Conservation (phyloP, 2,329 filamentous ascomycete genomes). For the Dothidotthia symphoricarpi region DNA sequence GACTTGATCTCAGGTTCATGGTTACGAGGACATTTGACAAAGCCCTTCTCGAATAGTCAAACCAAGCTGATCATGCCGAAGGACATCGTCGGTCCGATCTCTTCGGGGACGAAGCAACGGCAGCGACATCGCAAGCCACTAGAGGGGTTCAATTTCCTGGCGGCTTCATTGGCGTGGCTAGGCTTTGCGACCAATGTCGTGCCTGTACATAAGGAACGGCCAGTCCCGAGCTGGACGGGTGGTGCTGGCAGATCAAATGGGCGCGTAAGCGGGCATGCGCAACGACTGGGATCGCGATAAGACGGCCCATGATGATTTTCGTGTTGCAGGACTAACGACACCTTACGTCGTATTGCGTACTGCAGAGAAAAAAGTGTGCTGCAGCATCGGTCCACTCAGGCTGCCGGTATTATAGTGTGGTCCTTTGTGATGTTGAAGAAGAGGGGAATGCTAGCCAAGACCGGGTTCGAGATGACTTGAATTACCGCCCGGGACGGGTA, state of each 20-base stretch:
- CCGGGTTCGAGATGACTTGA: constrained; percentile 34
- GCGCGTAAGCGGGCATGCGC: constrained; percentile 37
- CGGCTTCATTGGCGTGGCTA: constrained; percentile 19
- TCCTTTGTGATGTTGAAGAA: constrained; percentile 15
- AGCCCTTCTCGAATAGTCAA: too few species aligned
- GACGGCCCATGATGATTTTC: constrained; percentile 13
- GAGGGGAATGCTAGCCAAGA: constrained; percentile 26
- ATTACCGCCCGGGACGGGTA: constrained; percentile 40
- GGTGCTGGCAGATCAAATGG: constrained; percentile 37
- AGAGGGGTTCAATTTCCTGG: constrained; percentile 19
- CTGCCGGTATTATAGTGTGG: constrained; percentile 15
- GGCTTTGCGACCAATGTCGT: constrained; percentile 26
- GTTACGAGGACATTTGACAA: too few species aligned
- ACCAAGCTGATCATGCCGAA: too few species aligned
- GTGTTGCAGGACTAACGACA: constrained; percentile 11
- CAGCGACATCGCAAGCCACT: constrained; percentile 27
- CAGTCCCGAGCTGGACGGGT: constrained; percentile 37
- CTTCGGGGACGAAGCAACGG: constrained; percentile 4
- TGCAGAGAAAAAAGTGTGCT: constrained; percentile 6
- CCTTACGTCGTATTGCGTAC: constrained; percentile 8
- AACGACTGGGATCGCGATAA: constrained; percentile 28
- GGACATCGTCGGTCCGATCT: background rate
- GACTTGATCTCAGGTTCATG: too few species aligned
- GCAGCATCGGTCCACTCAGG: constrained; percentile 12
- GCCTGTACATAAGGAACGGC: constrained; percentile 28